These are phyloP conservation scores for Alternaria consortialis DNA, from an alignment of 2,329 filamentous ascomycete genomes.

Conservation along the genomic window DNA sequence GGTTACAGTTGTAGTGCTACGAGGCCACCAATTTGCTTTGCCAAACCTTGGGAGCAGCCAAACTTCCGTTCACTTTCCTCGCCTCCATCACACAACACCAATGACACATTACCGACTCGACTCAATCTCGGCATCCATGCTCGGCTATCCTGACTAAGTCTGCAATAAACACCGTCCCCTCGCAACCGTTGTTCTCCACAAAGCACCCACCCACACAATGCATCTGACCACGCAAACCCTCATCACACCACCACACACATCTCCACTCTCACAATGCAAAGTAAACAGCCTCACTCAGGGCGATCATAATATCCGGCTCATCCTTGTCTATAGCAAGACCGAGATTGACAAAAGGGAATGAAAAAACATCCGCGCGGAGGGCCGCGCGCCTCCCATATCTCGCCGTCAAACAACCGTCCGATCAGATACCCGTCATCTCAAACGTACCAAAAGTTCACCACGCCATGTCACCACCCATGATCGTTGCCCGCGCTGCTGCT, in stretches of 20 bases:
- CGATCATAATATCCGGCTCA: conserved; percentile 3
- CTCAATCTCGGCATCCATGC: background rate
- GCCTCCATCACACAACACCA: background rate
- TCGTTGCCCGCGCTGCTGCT: background rate
- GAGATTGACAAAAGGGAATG: background rate
- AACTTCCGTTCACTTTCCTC: background rate
- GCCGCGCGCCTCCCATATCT: background rate
- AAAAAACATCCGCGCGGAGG: background rate
- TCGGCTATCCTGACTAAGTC: conserved; percentile 1
- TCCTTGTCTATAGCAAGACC: background rate
- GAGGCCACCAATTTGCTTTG: background rate
- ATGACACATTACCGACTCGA: background rate
- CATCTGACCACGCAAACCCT: background rate
- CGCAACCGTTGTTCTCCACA: background rate
- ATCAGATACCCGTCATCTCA: conserved; percentile 6
- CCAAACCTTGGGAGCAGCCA: background rate
- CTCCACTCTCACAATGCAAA: background rate
- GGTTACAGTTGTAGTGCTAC: background rate
- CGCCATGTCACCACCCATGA: background rate
- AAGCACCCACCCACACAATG: background rate
- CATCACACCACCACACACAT: background rate
- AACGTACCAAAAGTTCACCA: background rate
- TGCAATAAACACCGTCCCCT: conserved; percentile 1
- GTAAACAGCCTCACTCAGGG: background rate
- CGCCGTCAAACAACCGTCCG: conserved; percentile 1